phyloP scores from a whole-genome alignment of 1,139 yeast genomes.

The Saccharomyces hybrid region DNA sequence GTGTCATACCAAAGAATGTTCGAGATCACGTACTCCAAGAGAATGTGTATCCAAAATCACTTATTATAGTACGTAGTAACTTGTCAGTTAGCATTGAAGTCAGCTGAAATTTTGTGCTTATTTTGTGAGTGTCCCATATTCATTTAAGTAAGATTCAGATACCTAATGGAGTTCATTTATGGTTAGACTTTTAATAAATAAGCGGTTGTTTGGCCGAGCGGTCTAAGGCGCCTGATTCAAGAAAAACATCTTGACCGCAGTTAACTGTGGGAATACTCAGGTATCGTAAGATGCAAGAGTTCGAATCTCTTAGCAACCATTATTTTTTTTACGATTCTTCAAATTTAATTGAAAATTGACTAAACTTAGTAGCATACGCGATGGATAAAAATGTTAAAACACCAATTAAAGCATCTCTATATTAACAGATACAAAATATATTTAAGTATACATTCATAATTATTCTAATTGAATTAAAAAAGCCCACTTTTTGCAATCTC shows the following conservation, averaged over 20 bases:
- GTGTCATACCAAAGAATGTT: no score
- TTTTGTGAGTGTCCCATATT: no score
- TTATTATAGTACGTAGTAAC: no score
- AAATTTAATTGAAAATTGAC: neutral
- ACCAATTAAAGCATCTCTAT: neutral
- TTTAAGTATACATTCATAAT: neutral
- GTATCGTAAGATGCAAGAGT: constrained; percentile 11
- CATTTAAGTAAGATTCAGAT: no score
- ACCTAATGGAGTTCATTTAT: no score
- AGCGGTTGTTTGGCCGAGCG: constrained; percentile 10
- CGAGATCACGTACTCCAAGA: no score
- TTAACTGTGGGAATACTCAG: constrained; percentile 7
- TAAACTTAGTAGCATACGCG: neutral
- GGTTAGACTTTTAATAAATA: no score
- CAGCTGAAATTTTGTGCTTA: no score
- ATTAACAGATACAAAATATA: neutral
- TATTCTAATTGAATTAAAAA: neutral
- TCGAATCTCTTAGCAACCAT: constrained; percentile 9
- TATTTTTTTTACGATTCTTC: neutral
- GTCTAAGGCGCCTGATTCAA: constrained; percentile 11
- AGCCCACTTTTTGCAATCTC: neutral
- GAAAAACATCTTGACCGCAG: constrained; percentile 3
- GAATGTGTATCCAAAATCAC: no score
- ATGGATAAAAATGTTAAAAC: neutral
- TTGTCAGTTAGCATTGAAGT: no score